Evolutionary conservation across 306 rosid species (phyloP).

Genomic region (Elaeagnus macrophylla): DNA sequence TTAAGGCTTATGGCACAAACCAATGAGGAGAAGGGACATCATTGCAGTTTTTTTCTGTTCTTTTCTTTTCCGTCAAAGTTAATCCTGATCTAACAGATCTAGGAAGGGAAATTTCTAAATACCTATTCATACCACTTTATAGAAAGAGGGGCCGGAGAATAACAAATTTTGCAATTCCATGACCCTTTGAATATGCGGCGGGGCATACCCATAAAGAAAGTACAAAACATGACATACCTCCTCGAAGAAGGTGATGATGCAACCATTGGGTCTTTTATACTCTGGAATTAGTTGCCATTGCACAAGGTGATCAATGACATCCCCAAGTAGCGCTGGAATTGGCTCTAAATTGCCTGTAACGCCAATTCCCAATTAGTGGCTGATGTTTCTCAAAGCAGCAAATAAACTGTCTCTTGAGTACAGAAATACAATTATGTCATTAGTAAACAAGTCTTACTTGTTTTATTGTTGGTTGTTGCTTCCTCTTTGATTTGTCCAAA

Average conservation of each 20-base stretch:
- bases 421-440: background rate
- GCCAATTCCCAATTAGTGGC: too few species aligned
- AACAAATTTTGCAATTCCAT: too few species aligned
- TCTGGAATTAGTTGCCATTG: slow-evolving; percentile 93
- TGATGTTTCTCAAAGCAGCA: too few species aligned
- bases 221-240: slow-evolving; percentile 57
- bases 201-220: slow-evolving; percentile 5
- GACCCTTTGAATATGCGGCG: too few species aligned
- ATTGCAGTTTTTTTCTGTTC: slow-evolving; percentile 13
- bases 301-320: slow-evolving; percentile 80
- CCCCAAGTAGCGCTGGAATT: slow-evolving; percentile 66
- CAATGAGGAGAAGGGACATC: slow-evolving; percentile 13
- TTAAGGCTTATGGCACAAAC: slow-evolving; percentile 10
- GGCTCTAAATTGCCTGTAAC: slow-evolving; percentile 71
- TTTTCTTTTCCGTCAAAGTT: too few species aligned
- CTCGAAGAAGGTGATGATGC: slow-evolving; percentile 83
- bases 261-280: slow-evolving; percentile 93
- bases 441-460: slow-evolving; percentile 18
- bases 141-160: too few species aligned
- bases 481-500: slow-evolving; percentile 81
- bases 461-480: slow-evolving; percentile 33
- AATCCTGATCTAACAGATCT: too few species aligned
- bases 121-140: too few species aligned
- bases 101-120: too few species aligned
- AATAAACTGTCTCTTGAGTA: background rate